These are phyloP conservation scores for Leccinum subtestaceum DNA, from an alignment of 768 basidiomycete genomes.

Conservation along the genomic window DNA sequence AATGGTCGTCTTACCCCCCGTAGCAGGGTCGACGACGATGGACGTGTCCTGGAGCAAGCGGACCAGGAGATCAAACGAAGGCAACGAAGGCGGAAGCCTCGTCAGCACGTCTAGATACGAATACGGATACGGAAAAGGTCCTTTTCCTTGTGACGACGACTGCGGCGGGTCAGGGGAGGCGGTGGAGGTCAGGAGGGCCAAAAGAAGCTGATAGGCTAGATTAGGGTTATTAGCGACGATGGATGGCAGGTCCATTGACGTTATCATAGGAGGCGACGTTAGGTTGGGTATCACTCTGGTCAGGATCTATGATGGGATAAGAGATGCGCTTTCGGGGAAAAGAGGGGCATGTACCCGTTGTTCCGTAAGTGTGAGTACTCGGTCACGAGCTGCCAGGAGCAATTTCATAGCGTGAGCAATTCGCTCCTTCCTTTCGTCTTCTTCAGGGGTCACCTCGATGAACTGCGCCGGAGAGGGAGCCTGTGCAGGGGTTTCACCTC, in stretches of 20 bases:
- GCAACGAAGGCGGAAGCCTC: slow-evolving; percentile 66
- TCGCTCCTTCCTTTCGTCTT: slow-evolving; percentile 55
- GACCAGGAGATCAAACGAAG: slow-evolving; percentile 72
- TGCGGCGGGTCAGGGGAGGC: slow-evolving; percentile 12
- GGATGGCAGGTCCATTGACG: slow-evolving; percentile 63
- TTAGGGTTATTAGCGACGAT: slow-evolving; percentile 67
- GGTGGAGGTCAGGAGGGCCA: slow-evolving; percentile 49
- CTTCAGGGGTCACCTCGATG: slow-evolving; percentile 39
- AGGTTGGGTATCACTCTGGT: slow-evolving; percentile 45
- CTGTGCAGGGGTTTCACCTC: slow-evolving; percentile 4
- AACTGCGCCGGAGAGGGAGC: slow-evolving; percentile 2
- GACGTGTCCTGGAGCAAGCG: slow-evolving; percentile 65
- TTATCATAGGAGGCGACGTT: slow-evolving; percentile 51
- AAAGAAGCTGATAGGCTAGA: slow-evolving; percentile 65
- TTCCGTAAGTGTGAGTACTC: slow-evolving; percentile 72
- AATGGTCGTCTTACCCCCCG: slow-evolving; percentile 53
- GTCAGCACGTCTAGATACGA: slow-evolving; percentile 62
- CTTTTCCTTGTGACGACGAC: slow-evolving; percentile 21
- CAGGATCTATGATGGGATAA: slow-evolving; percentile 41
- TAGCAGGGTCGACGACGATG: slow-evolving; percentile 37
- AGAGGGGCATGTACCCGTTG: slow-evolving; percentile 49
- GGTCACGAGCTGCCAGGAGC: slow-evolving; percentile 64
- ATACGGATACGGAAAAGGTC: slow-evolving; percentile 28
- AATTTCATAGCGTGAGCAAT: slow-evolving; percentile 65
- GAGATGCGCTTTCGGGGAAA: background rate